Conservation (phyloP, 805 yeast species). For the Kazachstania martiniae region DNA sequence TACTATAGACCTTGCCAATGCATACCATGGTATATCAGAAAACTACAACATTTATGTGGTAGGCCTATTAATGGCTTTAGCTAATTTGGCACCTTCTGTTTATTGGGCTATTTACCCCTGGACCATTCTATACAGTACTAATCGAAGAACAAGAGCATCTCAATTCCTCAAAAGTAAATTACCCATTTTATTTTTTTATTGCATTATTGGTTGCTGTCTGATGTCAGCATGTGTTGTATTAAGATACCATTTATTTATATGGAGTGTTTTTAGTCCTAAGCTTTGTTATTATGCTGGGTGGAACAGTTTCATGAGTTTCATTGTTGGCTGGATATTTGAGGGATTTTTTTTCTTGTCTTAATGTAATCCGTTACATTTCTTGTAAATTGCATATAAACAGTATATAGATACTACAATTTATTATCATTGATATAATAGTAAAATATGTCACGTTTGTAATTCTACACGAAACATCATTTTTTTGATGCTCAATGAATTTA, state of each 20-base stretch:
- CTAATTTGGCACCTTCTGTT: slow-evolving; percentile 81
- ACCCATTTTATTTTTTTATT: slow-evolving; percentile 40
- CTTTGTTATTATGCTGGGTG: slow-evolving; percentile 71
- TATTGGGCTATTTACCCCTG: slow-evolving; percentile 52
- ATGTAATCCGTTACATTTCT: neutral
- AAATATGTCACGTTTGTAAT: too few relatives aligned
- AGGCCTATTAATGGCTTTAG: slow-evolving; percentile 64
- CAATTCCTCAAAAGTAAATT: slow-evolving; percentile 11
- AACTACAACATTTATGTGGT: slow-evolving; percentile 60
- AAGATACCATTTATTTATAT: slow-evolving; percentile 80
- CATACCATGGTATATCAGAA: slow-evolving; percentile 72
- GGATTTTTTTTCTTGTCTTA: neutral
- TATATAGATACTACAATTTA: too few relatives aligned
- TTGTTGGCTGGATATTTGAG: slow-evolving; percentile 30
- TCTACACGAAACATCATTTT: too few relatives aligned
- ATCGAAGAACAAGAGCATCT: neutral
- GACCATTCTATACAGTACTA: slow-evolving; percentile 6
- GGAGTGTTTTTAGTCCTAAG: slow-evolving; percentile 98
- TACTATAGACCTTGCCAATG: slow-evolving; percentile 80
- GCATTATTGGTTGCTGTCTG: slow-evolving; percentile 47
- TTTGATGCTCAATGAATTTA: too few relatives aligned
- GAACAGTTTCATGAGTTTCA: slow-evolving; percentile 41
- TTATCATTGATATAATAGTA: too few relatives aligned
- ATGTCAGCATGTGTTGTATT: slow-evolving; percentile 60
- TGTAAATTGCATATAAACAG: too few relatives aligned